A percentile compares a stretch with the other conserved stretches of the same genome.
Evolutionary conservation across 257 asterid species (phyloP).

Genomic region (Leptodermis oblonga): DNA sequence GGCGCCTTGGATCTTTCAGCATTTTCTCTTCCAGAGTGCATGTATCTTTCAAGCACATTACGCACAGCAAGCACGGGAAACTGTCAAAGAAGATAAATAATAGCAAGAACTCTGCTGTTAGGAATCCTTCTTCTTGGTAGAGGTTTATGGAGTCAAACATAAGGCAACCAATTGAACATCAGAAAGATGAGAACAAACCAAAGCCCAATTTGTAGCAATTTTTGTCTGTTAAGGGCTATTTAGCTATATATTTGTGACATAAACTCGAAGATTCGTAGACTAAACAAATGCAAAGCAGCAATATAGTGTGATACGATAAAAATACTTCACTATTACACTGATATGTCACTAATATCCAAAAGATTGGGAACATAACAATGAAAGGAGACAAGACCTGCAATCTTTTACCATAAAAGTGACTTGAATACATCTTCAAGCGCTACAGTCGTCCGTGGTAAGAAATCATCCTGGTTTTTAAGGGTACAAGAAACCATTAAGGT

Average conservation of each 20-base stretch:
- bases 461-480: constrained; percentile 72
- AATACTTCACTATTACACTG: neutral
- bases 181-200: neutral
- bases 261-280: neutral
- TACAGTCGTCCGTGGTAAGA: constrained; percentile 96
- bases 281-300: neutral
- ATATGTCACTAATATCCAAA: neutral
- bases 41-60: constrained; percentile 92
- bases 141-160: neutral
- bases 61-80: constrained; percentile 93
- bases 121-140: neutral
- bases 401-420: constrained; percentile 92
- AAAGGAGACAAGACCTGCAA: constrained; percentile 50
- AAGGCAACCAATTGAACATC: neutral
- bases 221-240: neutral
- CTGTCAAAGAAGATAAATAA: constrained; percentile 32
- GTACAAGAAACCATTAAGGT: constrained; percentile 2
- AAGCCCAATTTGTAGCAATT: neutral
- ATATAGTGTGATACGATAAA: neutral
- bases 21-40: constrained; percentile 87
- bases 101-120: neutral
- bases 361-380: constrained; percentile 12
- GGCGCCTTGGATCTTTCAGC: constrained; percentile 94
- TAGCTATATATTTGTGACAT: neutral
- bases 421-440: constrained; percentile 76